Base-by-base conservation (phyloP, 805 yeast genomes). In the Kuraishia molischiana region DNA sequence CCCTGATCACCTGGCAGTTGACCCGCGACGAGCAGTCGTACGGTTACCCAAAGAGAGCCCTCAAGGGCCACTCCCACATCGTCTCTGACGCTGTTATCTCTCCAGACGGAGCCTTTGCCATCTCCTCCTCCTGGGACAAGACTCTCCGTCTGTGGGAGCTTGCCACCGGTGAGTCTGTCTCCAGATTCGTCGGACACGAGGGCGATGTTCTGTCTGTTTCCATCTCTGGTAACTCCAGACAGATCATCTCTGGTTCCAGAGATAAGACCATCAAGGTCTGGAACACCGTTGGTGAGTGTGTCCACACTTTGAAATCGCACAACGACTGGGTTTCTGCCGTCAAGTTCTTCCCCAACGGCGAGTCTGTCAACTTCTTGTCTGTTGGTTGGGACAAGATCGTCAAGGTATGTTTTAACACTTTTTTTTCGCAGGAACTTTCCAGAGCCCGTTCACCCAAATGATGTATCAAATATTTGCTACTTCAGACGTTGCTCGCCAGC, bases 71-170 rank as follows among this genome's bases (percentile, higher is more conserved):
- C 86, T 83, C 95, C 56, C 98, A 92, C 87, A 90, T 92, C 62
- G 95, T 92, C 55, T 89, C 87, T 74, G 98, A 92, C 66, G 90
- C 87, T 66, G 85, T 92, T 65, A 83, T 92, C 72, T 85, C 97
- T 51, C 87, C 94, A 64, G 98, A 92, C 66, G 97, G 97, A 68
- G 79, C 81, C 62, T 90, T 79, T 77, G 97, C 97, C 62, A 74
- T 92, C 67, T 92, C 98, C 50, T 96, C 95, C 61, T 92, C 98
- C 59, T 92, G 99, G 99, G 98, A 92, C 71, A 86, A 84, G 77
- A 89, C 98, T 63, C 77, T 94, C 67, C 90, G 97, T 79, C 81
- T 92, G 64, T 92, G 99, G 99, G 87, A 86, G 68, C 77, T 92
- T 59, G 80, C 79, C 66, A 76, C 89, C 58, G 99, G 97, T 76